Base-by-base conservation (phyloP, 352 stramenopile species). In the Pythium apleroticum region DNA sequence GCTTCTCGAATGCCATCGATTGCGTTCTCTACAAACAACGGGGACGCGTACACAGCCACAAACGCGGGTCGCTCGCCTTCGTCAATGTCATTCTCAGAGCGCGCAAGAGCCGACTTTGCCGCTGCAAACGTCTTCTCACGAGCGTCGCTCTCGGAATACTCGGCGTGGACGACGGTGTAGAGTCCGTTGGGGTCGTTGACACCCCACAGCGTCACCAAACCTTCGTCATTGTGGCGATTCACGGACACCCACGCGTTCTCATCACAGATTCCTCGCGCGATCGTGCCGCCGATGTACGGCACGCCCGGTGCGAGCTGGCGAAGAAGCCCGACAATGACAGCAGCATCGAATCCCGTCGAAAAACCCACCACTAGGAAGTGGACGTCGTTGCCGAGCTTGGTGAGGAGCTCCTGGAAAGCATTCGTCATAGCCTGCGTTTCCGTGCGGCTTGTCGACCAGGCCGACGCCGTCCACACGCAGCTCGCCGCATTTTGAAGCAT, bases 161-260 rank as follows among this genome's bases (percentile, higher is more conserved):
- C 82, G 6, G 80, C 78, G 20, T 93, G 83, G 6, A 91, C 84
- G 4, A 96, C 82, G 1, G 80, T 85, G 70, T 96, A 96, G 46
- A 90, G 82, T 12, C 87, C 87, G 30, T 89, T 73, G 0, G 87
- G 84, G 56, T 96, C 87, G 53, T 94, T 92, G 12, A 96, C 77
- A n/a, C 87, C 87, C 85, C 85, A 96, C 19, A 96, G 68, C 12
- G 85, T 92, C 9, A 96, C 69, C 11, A 96, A 70, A 5, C 84
- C 85, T 81, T 93, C 84, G 28, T 90, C 77, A 27, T 92, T 92
- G 70, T 92, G 85, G 8, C 87, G 78, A 63, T 96, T 96, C 52
- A 93, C 84, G 9, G 87, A 92, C 4, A 96, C 84, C 87, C 87
- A 96, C 27, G 87, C 87, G 52, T 91, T 90, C 58, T 96, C 85